Evolutionary conservation across 2,329 filamentous ascomycete species (phyloP), one percentile per base, ranked within the genome.

Genomic region (Venturia effusa): DNA sequence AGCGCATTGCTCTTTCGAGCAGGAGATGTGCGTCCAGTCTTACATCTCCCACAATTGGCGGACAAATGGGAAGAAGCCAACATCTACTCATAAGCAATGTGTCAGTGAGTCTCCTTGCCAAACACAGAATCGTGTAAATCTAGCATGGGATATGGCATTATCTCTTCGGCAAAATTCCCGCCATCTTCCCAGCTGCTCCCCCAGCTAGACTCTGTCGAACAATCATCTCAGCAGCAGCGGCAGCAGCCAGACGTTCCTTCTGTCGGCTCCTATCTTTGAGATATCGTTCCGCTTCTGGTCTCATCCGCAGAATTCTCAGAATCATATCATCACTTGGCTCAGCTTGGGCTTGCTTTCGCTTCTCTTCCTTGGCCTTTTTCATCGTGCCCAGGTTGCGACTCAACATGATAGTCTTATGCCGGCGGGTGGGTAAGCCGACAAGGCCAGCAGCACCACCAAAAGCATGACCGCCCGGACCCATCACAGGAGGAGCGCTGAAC

Each of bases 261-360:
- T 99, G 94, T 67, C 94, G 83, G 73, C 91, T 92, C 51, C 94
- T 82, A 74, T 97, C 93, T 71, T 90, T 90, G 66, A 99, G 81
- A 75, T 99, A 99, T 40, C 84, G 79, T 60, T 87, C 83, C 3
- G 94, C 94, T 77, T 97, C 94, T 2, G 92, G 91, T 59, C 94
- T 82, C 94, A 99, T 99, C 61, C 94, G 84, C 68, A 99, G 76
- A 68, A 99, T 99, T 24, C 94, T 84, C 70, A 99, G 76, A 68
- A 99, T 97, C 89, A 97, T 97, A 73, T 99, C 94, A 74, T 99
- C 94, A 73, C 88, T 96, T 1, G 94, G 93, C 73, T 97, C 94
- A 1, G 94, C 93, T 73, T 99, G 94, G 1, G 92, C 91, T 74
- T 97, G 93, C 70, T 92, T 92, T 67, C 94, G 83, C 79, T 96